Evolutionary conservation across 2,329 filamentous ascomycete genomes (phyloP).

Genomic region (Hyphodiscus sp.): DNA sequence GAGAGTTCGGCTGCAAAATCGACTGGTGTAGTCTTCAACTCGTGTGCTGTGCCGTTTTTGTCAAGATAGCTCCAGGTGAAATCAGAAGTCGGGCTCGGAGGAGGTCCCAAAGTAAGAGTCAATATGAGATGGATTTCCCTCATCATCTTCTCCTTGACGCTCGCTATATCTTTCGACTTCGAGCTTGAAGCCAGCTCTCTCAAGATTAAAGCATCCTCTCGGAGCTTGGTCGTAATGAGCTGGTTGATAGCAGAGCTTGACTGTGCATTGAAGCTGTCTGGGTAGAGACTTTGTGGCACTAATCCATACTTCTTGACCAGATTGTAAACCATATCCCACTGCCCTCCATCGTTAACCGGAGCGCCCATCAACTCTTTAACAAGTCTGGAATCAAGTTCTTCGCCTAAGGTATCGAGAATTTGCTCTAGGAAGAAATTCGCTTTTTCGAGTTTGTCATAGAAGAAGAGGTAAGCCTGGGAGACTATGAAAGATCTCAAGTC

Average conservation of each 20-base stretch:
- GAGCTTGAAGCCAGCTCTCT: slow-evolving; percentile 45
- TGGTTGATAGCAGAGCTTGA: slow-evolving; percentile 66
- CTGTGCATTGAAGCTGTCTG: slow-evolving; percentile 69
- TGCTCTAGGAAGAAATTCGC: slow-evolving; percentile 85
- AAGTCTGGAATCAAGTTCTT: slow-evolving; percentile 66
- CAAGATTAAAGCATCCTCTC: slow-evolving; percentile 74
- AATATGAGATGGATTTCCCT: slow-evolving; percentile 73
- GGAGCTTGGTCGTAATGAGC: slow-evolving; percentile 75
- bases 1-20: slow-evolving; percentile 66
- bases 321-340: slow-evolving; percentile 91
- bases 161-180: slow-evolving; percentile 31
- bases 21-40: slow-evolving; percentile 58
- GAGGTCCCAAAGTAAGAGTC: slow-evolving; percentile 76
- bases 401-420: slow-evolving; percentile 64
- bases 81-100: slow-evolving; percentile 59
- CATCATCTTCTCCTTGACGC: slow-evolving; percentile 66
- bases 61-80: slow-evolving; percentile 81
- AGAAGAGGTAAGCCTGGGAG: slow-evolving; percentile 84
- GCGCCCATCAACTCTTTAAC: slow-evolving; percentile 62
- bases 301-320: slow-evolving; percentile 82
- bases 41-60: slow-evolving; percentile 55
- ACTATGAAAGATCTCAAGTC: slow-evolving; percentile 31
- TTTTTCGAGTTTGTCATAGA: slow-evolving; percentile 93
- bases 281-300: slow-evolving; percentile 76
- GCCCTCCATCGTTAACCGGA: slow-evolving; percentile 74